Conservation (phyloP, 768 basidiomycete species). For the Suillus subaureus region DNA sequence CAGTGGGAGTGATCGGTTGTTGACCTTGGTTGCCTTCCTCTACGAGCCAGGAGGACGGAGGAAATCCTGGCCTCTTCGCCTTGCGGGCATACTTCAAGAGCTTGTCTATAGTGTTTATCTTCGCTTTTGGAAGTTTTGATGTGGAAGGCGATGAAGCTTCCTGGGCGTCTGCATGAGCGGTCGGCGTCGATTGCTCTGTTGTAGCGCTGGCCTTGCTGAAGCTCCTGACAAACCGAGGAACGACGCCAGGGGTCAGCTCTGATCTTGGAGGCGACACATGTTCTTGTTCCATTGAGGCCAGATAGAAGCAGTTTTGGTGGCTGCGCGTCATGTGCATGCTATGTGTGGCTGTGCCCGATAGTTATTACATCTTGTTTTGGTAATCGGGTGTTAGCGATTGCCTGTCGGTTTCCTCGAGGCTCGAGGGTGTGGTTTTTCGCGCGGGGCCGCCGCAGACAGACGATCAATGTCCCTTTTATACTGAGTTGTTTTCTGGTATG, state of each 20-base stretch:
- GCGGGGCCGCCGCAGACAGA: neutral
- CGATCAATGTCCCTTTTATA: neutral
- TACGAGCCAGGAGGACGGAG: slow-evolving; percentile 20
- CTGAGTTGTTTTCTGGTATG: neutral
- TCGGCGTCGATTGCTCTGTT: slow-evolving; percentile 16
- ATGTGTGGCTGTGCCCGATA: slow-evolving; percentile 2
- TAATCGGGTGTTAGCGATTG: neutral
- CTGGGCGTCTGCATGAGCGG: slow-evolving; percentile 9
- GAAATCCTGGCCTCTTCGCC: slow-evolving; percentile 13
- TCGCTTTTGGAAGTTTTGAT: slow-evolving; percentile 21
- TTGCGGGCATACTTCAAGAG: slow-evolving; percentile 22
- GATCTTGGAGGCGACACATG: neutral
- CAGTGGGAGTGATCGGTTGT: slow-evolving; percentile 7
- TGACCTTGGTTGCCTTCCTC: slow-evolving; percentile 10
- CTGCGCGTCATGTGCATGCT: neutral
- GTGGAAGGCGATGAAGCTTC: slow-evolving; percentile 1
- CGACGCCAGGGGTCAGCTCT: slow-evolving; percentile 3
- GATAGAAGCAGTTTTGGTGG: neutral
- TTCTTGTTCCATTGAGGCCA: slow-evolving; percentile 14
- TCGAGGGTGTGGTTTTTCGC: neutral
- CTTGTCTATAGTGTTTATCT: slow-evolving; percentile 15
- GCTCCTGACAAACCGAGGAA: slow-evolving; percentile 21
- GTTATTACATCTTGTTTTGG: neutral
- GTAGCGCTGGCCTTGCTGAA: slow-evolving; percentile 23
- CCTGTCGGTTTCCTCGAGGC: slow-evolving; percentile 1